phyloP scores from a whole-genome alignment of 352 stramenopile genomes.

The Globisporangium cystogenes region DNA sequence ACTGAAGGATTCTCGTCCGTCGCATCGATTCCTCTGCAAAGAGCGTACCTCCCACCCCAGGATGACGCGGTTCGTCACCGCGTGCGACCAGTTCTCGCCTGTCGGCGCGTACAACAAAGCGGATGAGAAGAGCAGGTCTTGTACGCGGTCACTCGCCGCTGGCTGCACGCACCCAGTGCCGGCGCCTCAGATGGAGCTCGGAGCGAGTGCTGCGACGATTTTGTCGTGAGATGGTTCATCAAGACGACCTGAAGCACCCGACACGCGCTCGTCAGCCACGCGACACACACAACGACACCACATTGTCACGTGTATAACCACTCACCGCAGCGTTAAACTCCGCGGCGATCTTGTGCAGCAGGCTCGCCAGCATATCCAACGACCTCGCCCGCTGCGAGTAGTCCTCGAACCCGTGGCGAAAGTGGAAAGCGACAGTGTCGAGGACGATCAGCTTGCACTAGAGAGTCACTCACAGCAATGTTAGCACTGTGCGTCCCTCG shows the following conservation, averaged over 20 bases:
- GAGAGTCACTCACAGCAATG: not conserved
- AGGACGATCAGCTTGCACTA: constrained; percentile 88
- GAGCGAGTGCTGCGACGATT: constrained; percentile 15
- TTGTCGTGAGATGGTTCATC: constrained; percentile 73
- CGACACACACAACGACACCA: not conserved
- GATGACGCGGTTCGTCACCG: constrained; percentile 52
- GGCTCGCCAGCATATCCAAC: constrained; percentile 65
- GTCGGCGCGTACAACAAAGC: not conserved
- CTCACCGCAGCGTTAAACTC: constrained; percentile 54
- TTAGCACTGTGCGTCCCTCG: not conserved
- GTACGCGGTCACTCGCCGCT: not conserved
- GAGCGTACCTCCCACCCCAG: constrained; percentile 61
- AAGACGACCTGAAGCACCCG: constrained; percentile 37
- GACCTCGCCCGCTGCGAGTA: constrained; percentile 52
- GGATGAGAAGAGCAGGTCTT: not conserved
- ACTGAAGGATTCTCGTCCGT: not conserved
- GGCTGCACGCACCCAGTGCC: constrained; percentile 17
- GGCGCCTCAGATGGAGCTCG: constrained; percentile 15
- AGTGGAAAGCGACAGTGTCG: constrained; percentile 95
- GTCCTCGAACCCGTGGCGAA: constrained; percentile 83
- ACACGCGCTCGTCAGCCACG: not conserved
- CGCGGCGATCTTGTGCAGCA: constrained; percentile 54
- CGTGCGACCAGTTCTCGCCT: constrained; percentile 73
- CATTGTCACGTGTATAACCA: not conserved
- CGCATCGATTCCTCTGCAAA: not conserved